Evolutionary conservation across 129 eudicot species (phyloP).

Genomic region (Artemisia tridentata): DNA sequence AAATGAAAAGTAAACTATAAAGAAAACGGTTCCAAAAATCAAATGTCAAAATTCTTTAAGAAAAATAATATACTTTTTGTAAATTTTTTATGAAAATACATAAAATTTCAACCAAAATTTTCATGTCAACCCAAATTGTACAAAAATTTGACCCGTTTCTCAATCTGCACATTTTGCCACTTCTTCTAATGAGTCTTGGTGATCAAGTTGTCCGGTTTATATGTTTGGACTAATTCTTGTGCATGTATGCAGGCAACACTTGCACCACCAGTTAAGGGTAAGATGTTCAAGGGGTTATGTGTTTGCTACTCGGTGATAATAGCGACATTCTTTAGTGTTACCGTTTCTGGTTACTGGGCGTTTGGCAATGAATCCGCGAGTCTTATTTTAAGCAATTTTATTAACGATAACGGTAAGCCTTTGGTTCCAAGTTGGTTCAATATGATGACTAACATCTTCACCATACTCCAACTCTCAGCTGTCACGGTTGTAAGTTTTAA

Average conservation of each 20-base stretch:
- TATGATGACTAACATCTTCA: conserved; percentile 63
- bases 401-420: conserved; percentile 38
- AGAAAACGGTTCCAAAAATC: too few species aligned
- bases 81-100: too few species aligned
- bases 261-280: conserved; percentile 94
- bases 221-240: neutral
- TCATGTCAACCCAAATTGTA: too few species aligned
- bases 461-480: conserved; percentile 84
- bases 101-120: too few species aligned
- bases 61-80: too few species aligned
- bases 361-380: conserved; percentile 70
- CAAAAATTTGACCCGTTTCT: too few species aligned
- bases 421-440: conserved; percentile 83
- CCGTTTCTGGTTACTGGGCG: conserved; percentile 92
- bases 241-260: conserved; percentile 63
- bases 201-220: neutral
- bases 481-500: conserved; percentile 68
- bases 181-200: neutral
- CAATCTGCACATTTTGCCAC: too few species aligned
- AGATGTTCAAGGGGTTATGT: conserved; percentile 89
- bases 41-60: too few species aligned
- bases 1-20: too few species aligned
- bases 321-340: conserved; percentile 68
- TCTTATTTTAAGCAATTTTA: conserved; percentile 68
- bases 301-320: conserved; percentile 66